phyloP scores from a whole-genome alignment of 768 basidiomycete species.

The Suillus brevipes region DNA sequence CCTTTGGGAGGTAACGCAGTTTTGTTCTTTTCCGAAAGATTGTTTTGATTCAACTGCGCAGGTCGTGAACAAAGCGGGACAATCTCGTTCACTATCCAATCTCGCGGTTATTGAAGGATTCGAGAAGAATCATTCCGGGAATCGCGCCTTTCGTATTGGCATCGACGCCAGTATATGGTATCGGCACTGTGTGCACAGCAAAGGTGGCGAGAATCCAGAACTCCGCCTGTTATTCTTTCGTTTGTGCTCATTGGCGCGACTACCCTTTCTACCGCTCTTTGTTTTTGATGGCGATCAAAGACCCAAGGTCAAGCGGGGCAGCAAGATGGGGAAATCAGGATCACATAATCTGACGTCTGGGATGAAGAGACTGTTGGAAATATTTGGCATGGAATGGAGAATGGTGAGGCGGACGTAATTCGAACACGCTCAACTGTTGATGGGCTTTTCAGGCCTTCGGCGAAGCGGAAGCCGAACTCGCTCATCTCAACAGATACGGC shows the following conservation, averaged over 20 bases:
- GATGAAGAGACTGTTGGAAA: slow-evolving; percentile 23
- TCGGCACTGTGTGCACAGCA: slow-evolving; percentile 27
- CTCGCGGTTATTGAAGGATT: slow-evolving; percentile 42
- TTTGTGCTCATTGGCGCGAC: slow-evolving; percentile 34
- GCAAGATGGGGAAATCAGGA: slow-evolving; percentile 24
- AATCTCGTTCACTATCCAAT: slow-evolving; percentile 38
- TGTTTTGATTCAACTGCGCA: slow-evolving; percentile 12
- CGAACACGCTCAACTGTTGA: not conserved
- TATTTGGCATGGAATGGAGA: slow-evolving; percentile 30
- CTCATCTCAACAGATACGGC: slow-evolving; percentile 38
- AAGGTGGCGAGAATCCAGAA: slow-evolving; percentile 42
- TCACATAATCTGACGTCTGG: slow-evolving; percentile 20
- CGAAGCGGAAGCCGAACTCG: slow-evolving; percentile 53
- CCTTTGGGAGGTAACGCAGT: slow-evolving; percentile 24
- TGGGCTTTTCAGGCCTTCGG: slow-evolving; percentile 38
- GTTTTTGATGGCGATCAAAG: slow-evolving; percentile 48
- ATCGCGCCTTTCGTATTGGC: slow-evolving; percentile 40
- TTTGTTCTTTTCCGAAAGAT: not conserved
- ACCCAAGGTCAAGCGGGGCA: slow-evolving; percentile 42
- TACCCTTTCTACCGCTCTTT: slow-evolving; percentile 44
- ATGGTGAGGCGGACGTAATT: slow-evolving; percentile 18
- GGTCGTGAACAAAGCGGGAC: slow-evolving; percentile 40
- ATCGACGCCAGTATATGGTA: slow-evolving; percentile 42
- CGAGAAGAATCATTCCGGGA: slow-evolving; percentile 34
- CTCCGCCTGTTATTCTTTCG: slow-evolving; percentile 47